Conservation (phyloP, 2,329 filamentous ascomycete species). For the Zopfia rhizophila region DNA sequence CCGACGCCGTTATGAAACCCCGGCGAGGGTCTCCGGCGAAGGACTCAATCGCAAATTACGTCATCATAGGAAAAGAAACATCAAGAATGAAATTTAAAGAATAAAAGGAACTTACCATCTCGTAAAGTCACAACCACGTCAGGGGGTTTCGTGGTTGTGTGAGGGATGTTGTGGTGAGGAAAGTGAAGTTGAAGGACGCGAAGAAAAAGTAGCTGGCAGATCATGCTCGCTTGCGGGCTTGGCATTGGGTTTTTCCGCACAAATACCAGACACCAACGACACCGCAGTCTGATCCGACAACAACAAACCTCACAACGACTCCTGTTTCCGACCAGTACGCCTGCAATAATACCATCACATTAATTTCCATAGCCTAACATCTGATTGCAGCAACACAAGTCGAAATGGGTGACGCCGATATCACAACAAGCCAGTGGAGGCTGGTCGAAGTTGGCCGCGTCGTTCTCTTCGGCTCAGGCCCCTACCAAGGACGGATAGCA, state of each 20-base stretch:
- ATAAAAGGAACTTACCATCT: slow-evolving; percentile 34
- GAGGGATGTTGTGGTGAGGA: slow-evolving; percentile 2
- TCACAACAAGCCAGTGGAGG: slow-evolving; percentile 71
- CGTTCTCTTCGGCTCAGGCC: slow-evolving; percentile 87
- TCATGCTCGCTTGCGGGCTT: slow-evolving; percentile 7
- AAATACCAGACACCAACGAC: slow-evolving; percentile 1
- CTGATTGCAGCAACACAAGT: slow-evolving; percentile 45
- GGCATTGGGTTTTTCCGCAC: slow-evolving; percentile 9
- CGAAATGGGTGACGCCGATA: slow-evolving; percentile 60
- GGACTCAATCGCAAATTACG: slow-evolving; percentile 99
- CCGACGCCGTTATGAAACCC: slow-evolving; percentile 81
- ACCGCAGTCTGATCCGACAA: slow-evolving; percentile 4
- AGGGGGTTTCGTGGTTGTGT: slow-evolving; percentile 1
- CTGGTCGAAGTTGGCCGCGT: slow-evolving; percentile 98
- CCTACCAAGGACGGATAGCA: slow-evolving; percentile 86
- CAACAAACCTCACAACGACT: slow-evolving; percentile 38
- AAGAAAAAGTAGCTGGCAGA: slow-evolving; percentile 24
- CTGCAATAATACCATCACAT: slow-evolving; percentile 32
- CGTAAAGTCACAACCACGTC: slow-evolving; percentile 11
- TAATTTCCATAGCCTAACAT: slow-evolving; percentile 38
- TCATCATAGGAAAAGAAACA: slow-evolving; percentile 73
- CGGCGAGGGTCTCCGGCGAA: slow-evolving; percentile 87
- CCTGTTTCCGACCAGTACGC: slow-evolving; percentile 54
- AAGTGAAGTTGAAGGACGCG: slow-evolving; percentile 13
- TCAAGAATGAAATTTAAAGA: slow-evolving; percentile 12